These are phyloP conservation scores for Takashimella koratensis DNA, from an alignment of 1,284 basidiomycete genomes.

Conservation along the genomic window DNA sequence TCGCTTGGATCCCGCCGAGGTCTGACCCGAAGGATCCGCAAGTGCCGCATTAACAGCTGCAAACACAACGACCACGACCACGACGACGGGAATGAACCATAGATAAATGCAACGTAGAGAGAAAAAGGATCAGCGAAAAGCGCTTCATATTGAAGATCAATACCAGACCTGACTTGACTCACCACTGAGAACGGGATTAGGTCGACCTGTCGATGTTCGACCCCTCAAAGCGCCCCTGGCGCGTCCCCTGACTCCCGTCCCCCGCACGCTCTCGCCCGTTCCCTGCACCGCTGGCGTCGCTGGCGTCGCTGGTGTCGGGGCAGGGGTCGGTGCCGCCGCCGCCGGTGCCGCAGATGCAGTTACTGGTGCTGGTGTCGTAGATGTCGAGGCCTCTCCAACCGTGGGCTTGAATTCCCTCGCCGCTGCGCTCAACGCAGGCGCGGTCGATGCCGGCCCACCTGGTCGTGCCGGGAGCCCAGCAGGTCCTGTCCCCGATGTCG, in stretches of 20 bases:
- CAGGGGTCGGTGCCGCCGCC: neutral
- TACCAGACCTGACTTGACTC: conserved; percentile 5
- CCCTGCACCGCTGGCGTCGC: conserved; percentile 8
- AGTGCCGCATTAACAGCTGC: conserved; percentile 43
- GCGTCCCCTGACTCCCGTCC: conserved; percentile 6
- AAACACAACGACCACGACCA: neutral
- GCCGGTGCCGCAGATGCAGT: neutral
- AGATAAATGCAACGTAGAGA: neutral
- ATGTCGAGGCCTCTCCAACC: neutral
- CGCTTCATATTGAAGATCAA: too few relatives aligned
- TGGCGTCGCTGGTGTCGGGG: conserved; percentile 5
- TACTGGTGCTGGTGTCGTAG: neutral
- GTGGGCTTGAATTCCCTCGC: conserved; percentile 14
- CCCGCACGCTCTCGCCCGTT: conserved; percentile 5
- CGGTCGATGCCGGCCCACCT: neutral
- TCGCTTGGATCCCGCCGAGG: neutral
- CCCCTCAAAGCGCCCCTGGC: neutral
- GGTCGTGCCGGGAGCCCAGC: neutral
- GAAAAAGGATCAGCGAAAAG: too few relatives aligned
- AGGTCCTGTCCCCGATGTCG: neutral
- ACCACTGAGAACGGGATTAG: conserved; percentile 23
- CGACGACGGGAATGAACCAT: neutral
- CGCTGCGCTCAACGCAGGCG: conserved; percentile 11
- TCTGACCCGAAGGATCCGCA: conserved; percentile 2
- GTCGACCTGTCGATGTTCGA: conserved; percentile 14